These are phyloP conservation scores for Aureobasidium musti DNA, from an alignment of 2,329 filamentous ascomycete genomes.

Conservation along the genomic window DNA sequence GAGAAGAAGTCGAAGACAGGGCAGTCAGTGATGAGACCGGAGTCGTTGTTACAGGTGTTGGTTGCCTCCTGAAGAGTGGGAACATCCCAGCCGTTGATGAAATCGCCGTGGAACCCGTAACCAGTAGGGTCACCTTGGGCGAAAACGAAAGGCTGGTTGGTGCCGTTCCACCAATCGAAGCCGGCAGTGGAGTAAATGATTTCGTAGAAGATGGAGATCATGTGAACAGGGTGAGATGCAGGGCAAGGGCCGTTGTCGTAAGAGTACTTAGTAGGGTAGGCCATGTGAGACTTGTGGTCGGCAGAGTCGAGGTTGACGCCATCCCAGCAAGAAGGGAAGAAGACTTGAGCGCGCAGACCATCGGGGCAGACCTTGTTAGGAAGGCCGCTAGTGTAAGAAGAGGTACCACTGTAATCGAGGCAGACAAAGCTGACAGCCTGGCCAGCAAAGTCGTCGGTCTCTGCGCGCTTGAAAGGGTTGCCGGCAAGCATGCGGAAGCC, in stretches of 20 bases:
- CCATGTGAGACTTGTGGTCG: conserved; percentile 66
- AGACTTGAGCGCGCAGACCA: conserved; percentile 64
- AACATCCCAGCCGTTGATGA: conserved; percentile 70
- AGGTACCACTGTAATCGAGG: conserved; percentile 50
- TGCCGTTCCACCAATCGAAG: conserved; percentile 56
- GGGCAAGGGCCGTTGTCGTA: conserved; percentile 58
- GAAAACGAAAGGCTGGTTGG: conserved; percentile 64
- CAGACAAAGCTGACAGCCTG: conserved; percentile 61
- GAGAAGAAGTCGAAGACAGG: conserved; percentile 51
- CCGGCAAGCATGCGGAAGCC: conserved; percentile 73
- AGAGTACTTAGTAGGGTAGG: conserved; percentile 54
- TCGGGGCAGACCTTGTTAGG: conserved; percentile 69
- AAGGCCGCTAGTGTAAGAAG: conserved; percentile 60
- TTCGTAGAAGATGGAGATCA: conserved; percentile 63
- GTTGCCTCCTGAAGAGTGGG: conserved; percentile 66
- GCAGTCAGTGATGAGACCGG: conserved; percentile 64
- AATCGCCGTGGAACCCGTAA: conserved; percentile 70
- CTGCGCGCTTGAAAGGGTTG: conserved; percentile 59
- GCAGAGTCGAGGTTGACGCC: conserved; percentile 59
- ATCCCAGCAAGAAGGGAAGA: conserved; percentile 75
- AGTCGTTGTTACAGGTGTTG: conserved; percentile 64
- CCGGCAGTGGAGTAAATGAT: conserved; percentile 57
- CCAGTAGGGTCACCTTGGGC: conserved; percentile 70
- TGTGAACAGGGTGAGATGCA: conserved; percentile 53
- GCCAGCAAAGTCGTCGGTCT: conserved; percentile 56